A percentile compares a stretch with the other conserved stretches of the same genome.
These are phyloP conservation scores for Trichoderma oligosporum DNA, from an alignment of 2,329 filamentous ascomycete genomes.

Conservation along the genomic window DNA sequence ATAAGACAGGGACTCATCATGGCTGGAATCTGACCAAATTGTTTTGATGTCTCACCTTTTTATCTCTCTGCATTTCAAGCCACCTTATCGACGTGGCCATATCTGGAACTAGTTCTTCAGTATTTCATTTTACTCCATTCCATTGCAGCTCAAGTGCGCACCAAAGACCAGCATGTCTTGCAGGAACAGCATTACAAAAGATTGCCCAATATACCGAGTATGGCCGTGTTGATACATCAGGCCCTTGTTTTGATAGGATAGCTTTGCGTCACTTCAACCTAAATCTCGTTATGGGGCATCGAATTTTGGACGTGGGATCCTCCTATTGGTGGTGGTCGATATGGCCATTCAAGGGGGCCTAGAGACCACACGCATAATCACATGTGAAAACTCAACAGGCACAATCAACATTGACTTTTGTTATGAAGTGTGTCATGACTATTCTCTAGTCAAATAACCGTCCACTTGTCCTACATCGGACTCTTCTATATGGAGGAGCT, in stretches of 20 bases:
- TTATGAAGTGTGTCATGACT: background rate
- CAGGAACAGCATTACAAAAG: slow-evolving; percentile 12
- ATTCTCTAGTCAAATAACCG: background rate
- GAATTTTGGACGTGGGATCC: slow-evolving; percentile 14
- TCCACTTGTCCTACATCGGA: background rate
- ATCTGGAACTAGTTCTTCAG: background rate
- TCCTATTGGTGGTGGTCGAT: slow-evolving; percentile 15
- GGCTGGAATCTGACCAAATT: slow-evolving; percentile 1
- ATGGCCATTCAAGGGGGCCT: background rate
- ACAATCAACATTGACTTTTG: slow-evolving; percentile 5
- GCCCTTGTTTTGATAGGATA: slow-evolving; percentile 4
- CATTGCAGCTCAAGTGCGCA: background rate
- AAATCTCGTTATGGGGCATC: slow-evolving; percentile 1
- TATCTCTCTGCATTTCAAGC: background rate
- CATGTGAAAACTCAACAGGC: slow-evolving; percentile 17
- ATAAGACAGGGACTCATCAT: background rate
- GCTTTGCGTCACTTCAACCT: slow-evolving; percentile 6
- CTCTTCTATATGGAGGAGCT: background rate
- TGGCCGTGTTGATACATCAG: slow-evolving; percentile 9
- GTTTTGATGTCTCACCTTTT: slow-evolving; percentile 6
- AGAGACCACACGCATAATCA: background rate
- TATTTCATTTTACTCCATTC: slow-evolving; percentile 10
- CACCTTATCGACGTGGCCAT: background rate
- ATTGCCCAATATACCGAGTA: background rate
- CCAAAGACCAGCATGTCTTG: slow-evolving; percentile 16